phyloP scores from a whole-genome alignment of 2,329 filamentous ascomycete species.

The Fusarium begoniae region DNA sequence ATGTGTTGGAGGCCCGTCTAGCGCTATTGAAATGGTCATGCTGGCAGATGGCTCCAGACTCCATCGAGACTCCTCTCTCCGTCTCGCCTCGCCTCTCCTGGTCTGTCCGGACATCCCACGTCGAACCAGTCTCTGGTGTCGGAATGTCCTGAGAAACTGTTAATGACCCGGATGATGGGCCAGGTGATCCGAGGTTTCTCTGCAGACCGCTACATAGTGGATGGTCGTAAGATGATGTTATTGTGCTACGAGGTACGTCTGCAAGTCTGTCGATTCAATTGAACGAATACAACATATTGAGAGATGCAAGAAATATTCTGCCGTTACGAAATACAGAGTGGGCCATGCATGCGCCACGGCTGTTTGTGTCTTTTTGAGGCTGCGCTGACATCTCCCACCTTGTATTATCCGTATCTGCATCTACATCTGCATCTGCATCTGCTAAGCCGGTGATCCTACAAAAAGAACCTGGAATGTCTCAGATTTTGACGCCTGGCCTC shows the following conservation, averaged over 20 bases:
- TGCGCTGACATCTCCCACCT: constrained; percentile 21
- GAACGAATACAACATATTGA: not conserved
- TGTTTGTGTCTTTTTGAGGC: constrained; percentile 19
- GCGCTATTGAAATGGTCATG: constrained; percentile 31
- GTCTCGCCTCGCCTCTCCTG: constrained; percentile 18
- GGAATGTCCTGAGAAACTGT: constrained; percentile 3
- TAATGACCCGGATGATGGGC: constrained; percentile 18
- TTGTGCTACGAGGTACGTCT: constrained; percentile 2
- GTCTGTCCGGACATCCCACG: constrained; percentile 8
- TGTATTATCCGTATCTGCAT: not conserved
- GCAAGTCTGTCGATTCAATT: constrained; percentile 8
- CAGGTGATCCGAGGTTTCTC: constrained; percentile 25
- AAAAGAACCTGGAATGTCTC: constrained; percentile 16
- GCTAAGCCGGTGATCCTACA: not conserved
- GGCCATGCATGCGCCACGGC: constrained; percentile 26
- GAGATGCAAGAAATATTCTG: not conserved
- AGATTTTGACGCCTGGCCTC: constrained; percentile 17
- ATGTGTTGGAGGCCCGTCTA: constrained; percentile 26
- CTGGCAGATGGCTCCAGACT: constrained; percentile 32
- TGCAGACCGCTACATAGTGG: constrained; percentile 30
- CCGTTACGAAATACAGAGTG: constrained; percentile 6
- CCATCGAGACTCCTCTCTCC: constrained; percentile 23
- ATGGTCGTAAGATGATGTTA: constrained; percentile 2
- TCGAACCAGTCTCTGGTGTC: constrained; percentile 6
- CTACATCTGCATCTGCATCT: not conserved